Percentiles rank a stretch among this genome's conserved stretches.
Conservation (phyloP, 129 eudicot species). For the Glebionis coronaria region DNA sequence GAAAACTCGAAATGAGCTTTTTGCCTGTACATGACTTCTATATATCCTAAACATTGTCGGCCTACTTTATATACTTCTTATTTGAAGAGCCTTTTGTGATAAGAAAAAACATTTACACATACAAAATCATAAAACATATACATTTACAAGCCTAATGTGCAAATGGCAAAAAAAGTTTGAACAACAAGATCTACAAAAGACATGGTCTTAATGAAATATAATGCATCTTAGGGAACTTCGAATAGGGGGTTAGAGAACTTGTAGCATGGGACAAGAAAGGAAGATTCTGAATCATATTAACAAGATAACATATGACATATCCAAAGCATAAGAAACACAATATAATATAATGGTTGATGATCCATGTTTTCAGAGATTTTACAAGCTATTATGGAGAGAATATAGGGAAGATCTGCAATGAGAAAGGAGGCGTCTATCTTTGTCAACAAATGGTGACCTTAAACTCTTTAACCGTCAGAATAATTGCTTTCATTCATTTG, state of each 20-base stretch:
- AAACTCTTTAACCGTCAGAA: constrained; percentile 28
- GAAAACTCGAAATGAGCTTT: constrained; percentile 30
- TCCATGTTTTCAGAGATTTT: constrained; percentile 20
- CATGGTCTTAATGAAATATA: constrained; percentile 9
- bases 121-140: constrained; percentile 17
- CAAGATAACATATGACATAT: constrained; percentile 19
- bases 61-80: constrained; percentile 20
- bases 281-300: constrained; percentile 28
- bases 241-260: constrained; percentile 22
- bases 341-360: not conserved
- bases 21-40: constrained; percentile 15
- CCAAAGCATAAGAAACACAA: constrained; percentile 6
- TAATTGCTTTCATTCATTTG: constrained; percentile 31
- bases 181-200: not conserved
- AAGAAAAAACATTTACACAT: not conserved
- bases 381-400: constrained; percentile 26
- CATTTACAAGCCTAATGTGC: constrained; percentile 2
- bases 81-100: no score
- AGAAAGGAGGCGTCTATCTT: constrained; percentile 20
- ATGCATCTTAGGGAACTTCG: constrained; percentile 17
- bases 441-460: constrained; percentile 27
- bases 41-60: constrained; percentile 25
- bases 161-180: constrained; percentile 1
- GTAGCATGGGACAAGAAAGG: constrained; percentile 32
- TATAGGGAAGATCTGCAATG: constrained; percentile 26